Percentiles rank a stretch among this genome's conserved stretches.
Conservation (phyloP, 768 basidiomycete genomes). For the Leccinellum albellum region DNA sequence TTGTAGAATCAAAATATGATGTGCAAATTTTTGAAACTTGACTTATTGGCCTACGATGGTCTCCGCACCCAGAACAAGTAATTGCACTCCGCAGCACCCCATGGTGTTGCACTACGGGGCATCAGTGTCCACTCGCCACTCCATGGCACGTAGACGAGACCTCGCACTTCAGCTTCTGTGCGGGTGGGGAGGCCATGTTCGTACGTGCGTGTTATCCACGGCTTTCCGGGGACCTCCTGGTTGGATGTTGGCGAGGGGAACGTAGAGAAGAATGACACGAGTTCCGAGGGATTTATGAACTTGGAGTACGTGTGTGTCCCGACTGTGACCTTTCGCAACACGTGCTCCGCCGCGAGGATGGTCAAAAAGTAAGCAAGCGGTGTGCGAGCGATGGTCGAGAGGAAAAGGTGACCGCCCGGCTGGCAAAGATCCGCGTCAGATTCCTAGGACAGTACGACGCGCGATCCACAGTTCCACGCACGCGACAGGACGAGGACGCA, state of each 20-base stretch:
- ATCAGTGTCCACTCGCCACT: constrained; percentile 66
- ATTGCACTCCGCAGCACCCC: constrained; percentile 58
- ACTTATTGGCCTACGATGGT: constrained; percentile 32
- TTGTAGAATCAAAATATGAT: constrained; percentile 2
- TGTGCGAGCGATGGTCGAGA: constrained; percentile 91
- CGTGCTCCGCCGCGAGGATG: constrained; percentile 75
- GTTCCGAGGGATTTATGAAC: constrained; percentile 82
- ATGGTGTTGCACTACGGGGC: constrained; percentile 46
- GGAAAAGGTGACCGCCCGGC: constrained; percentile 94
- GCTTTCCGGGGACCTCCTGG: constrained; percentile 20
- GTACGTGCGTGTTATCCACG: constrained; percentile 60
- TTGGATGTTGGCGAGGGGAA: constrained; percentile 36
- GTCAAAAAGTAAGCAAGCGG: constrained; percentile 68
- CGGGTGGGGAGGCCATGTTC: constrained; percentile 49
- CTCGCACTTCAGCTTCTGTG: constrained; percentile 74
- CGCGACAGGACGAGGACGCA: constrained; percentile 31
- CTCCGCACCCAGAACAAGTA: constrained; percentile 89
- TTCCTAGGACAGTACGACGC: too few relatives aligned
- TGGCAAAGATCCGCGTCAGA: constrained; percentile 30
- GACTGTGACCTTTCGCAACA: constrained; percentile 72
- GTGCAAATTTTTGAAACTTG: background rate
- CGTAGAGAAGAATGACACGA: constrained; percentile 74
- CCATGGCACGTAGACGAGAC: constrained; percentile 73
- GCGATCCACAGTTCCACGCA: background rate
- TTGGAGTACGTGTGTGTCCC: constrained; percentile 94